Percentiles rank a stretch among this genome's conserved stretches.
Evolutionary conservation across 495 filamentous ascomycete species (phyloP).

Genomic region (Apiosordaria backusii): DNA sequence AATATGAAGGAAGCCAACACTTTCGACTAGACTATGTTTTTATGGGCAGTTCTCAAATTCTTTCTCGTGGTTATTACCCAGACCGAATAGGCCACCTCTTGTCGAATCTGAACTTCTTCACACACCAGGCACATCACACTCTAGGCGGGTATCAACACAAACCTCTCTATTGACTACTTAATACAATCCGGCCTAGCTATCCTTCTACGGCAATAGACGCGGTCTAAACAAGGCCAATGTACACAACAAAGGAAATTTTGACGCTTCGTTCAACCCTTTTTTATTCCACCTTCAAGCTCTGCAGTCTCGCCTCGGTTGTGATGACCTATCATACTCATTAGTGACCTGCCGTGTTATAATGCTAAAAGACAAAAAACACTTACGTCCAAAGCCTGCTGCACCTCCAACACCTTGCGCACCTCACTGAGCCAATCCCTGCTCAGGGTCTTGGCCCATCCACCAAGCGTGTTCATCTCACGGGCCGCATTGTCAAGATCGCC

Average conservation of each 20-base stretch:
- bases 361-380: slow-evolving; percentile 35
- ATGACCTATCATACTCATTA: slow-evolving; percentile 47
- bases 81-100: no score
- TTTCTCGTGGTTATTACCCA: no score
- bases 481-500: slow-evolving; percentile 87
- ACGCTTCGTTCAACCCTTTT: background rate
- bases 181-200: slow-evolving; percentile 11
- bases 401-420: slow-evolving; percentile 83
- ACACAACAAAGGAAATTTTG: slow-evolving; percentile 18
- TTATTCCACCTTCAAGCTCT: slow-evolving; percentile 57
- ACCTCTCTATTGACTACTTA: slow-evolving; percentile 23
- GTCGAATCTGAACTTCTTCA: no score
- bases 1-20: background rate
- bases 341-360: slow-evolving; percentile 10
- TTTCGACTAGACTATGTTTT: no score
- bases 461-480: slow-evolving; percentile 87
- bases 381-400: slow-evolving; percentile 93
- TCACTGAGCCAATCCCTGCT: slow-evolving; percentile 90
- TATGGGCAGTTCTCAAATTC: background rate
- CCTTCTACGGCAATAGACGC: background rate
- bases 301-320: slow-evolving; percentile 57
- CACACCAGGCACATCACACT: background rate
- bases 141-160: background rate
- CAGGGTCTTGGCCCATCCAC: slow-evolving; percentile 91
- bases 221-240: slow-evolving; percentile 23